Percentiles rank a stretch among this genome's conserved stretches.
phyloP scores from a whole-genome alignment of 176 grass and related monocot genomes.

The Themeda triandra region DNA sequence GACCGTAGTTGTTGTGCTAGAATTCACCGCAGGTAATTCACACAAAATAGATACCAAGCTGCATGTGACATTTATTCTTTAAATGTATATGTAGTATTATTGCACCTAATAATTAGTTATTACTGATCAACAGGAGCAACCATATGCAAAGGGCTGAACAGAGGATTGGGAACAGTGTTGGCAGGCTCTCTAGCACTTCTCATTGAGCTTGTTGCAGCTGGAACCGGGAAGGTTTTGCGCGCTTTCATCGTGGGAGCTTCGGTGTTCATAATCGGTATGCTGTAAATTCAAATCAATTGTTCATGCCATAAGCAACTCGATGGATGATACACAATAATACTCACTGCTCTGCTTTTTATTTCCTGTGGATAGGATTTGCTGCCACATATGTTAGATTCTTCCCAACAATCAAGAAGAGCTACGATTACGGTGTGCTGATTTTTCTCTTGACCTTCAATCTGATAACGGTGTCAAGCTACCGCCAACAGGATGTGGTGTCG shows the following conservation, averaged over 20 bases:
- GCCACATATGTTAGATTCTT: conserved; percentile 86
- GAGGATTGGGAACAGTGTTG: conserved; percentile 79
- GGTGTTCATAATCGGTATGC: conserved; percentile 71
- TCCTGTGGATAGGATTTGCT: conserved; percentile 56
- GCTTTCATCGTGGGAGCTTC: conserved; percentile 67
- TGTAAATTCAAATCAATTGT: background rate
- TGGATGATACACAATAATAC: background rate
- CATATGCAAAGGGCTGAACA: conserved; percentile 92
- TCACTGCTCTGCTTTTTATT: conserved; percentile 21
- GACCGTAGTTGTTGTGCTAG: conserved; percentile 89
- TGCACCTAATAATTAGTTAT: background rate
- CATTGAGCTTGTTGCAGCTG: conserved; percentile 70
- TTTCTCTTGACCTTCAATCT: conserved; percentile 96
- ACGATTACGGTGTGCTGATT: conserved; percentile 86
- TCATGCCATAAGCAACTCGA: background rate
- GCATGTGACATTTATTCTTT: background rate
- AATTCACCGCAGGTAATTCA: conserved; percentile 86
- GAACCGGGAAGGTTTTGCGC: conserved; percentile 51
- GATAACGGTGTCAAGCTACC: conserved; percentile 91
- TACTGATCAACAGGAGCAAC: conserved; percentile 58
- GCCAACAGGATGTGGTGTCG: conserved; percentile 55
- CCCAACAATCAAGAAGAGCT: conserved; percentile 87
- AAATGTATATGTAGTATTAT: background rate
- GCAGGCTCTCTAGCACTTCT: conserved; percentile 84
- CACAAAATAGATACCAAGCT: background rate